Conservation (phyloP, 73 alveolate species). For the Tetrahymena elliotti region DNA sequence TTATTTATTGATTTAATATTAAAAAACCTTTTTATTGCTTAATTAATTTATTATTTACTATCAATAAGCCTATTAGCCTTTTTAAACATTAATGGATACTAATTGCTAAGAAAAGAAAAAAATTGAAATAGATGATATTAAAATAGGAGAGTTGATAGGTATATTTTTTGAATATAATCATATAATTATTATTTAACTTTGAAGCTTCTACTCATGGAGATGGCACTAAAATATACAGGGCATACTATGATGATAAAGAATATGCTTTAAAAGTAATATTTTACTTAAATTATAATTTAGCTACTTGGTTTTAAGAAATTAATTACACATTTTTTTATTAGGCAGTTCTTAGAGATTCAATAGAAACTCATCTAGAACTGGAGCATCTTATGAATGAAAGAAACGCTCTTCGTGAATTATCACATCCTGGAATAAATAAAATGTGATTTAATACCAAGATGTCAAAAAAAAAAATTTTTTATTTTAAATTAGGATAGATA, state of each 20-base stretch:
- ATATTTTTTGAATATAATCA: not conserved
- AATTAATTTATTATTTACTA: no score
- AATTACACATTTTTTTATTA: not conserved
- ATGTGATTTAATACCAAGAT: not conserved
- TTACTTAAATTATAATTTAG: no score
- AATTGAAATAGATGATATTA: not conserved
- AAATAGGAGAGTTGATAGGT: not conserved
- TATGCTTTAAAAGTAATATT: not conserved
- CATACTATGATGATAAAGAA: not conserved
- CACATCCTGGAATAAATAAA: constrained; percentile 18
- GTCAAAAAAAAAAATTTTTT: not conserved
- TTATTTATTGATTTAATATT: no score
- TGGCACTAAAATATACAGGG: not conserved
- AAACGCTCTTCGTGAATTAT: constrained; percentile 11
- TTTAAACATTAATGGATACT: not conserved
- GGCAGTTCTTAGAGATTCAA: not conserved
- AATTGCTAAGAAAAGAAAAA: not conserved
- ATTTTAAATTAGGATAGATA: not conserved
- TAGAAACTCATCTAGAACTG: not conserved
- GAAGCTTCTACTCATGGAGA: not conserved
- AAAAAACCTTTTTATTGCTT: no score
- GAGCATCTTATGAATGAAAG: constrained; percentile 29
- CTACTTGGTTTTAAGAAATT: not conserved
- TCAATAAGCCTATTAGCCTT: no score
- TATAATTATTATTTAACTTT: no score